Conservation (phyloP, 192 early-diverging fungal species). For the Neocallimastix lanati region DNA sequence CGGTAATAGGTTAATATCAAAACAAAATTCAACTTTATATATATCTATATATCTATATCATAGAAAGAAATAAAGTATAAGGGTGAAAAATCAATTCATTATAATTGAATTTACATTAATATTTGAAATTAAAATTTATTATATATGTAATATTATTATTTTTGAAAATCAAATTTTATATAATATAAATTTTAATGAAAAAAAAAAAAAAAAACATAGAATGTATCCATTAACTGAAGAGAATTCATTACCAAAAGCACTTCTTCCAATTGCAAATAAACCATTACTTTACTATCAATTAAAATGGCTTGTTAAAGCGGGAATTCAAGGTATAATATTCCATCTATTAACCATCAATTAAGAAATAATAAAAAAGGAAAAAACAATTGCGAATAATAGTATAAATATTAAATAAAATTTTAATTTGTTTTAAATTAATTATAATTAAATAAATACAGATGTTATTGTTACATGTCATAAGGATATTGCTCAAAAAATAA, state of each 20-base stretch:
- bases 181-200: background rate
- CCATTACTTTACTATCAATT: slow-evolving; percentile 88
- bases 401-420: background rate
- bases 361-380: too few relatives aligned
- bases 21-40: too few relatives aligned
- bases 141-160: too few relatives aligned
- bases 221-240: slow-evolving; percentile 63
- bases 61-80: too few relatives aligned
- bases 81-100: too few relatives aligned
- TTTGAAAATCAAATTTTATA: too few relatives aligned
- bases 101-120: too few relatives aligned
- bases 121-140: too few relatives aligned
- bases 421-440: background rate
- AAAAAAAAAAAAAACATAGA: slow-evolving; percentile 7
- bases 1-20: slow-evolving; percentile 23
- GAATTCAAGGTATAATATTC: slow-evolving; percentile 21
- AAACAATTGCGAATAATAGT: too few relatives aligned
- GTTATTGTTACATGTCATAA: slow-evolving; percentile 53
- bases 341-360: too few relatives aligned
- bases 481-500: slow-evolving; percentile 49
- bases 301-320: slow-evolving; percentile 81
- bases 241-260: slow-evolving; percentile 73
- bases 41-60: too few relatives aligned
- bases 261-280: slow-evolving; percentile 82
- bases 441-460: slow-evolving; percentile 21